These are phyloP conservation scores for Talaromyces borbonicus DNA, from an alignment of 495 filamentous ascomycete species.

Conservation along the genomic window DNA sequence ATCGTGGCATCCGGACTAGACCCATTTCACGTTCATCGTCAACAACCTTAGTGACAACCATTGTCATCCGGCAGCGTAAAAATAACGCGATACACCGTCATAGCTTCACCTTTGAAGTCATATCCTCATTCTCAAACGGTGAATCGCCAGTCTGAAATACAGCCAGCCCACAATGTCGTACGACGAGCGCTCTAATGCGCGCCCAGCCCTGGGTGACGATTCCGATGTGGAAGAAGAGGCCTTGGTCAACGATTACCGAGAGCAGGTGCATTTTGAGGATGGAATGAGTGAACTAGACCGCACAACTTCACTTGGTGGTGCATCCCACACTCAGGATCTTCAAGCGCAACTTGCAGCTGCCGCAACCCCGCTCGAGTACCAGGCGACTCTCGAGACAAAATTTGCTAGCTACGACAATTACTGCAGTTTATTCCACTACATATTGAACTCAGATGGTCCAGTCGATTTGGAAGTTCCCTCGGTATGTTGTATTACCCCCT, in stretches of 20 bases:
- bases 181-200: conserved; percentile 42
- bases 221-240: conserved; percentile 92
- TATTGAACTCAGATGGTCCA: conserved; percentile 95
- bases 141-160: background rate
- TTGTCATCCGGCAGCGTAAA: background rate
- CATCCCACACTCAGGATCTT: conserved; percentile 60
- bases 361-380: conserved; percentile 89
- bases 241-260: conserved; percentile 84
- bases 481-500: too few species aligned
- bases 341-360: conserved; percentile 82
- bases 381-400: conserved; percentile 87
- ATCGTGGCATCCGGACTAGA: conserved; percentile 3
- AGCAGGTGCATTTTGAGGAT: conserved; percentile 88
- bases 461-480: conserved; percentile 94
- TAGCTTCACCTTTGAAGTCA: background rate
- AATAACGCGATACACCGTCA: background rate
- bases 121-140: background rate
- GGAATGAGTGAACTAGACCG: conserved; percentile 69
- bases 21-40: background rate
- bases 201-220: conserved; percentile 56
- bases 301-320: conserved; percentile 41
- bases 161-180: conserved; percentile 32
- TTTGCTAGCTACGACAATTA: conserved; percentile 98
- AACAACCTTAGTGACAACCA: background rate
- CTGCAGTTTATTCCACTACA: conserved; percentile 97